phyloP scores from a whole-genome alignment of 495 filamentous ascomycete species.

The Podospora comata region DNA sequence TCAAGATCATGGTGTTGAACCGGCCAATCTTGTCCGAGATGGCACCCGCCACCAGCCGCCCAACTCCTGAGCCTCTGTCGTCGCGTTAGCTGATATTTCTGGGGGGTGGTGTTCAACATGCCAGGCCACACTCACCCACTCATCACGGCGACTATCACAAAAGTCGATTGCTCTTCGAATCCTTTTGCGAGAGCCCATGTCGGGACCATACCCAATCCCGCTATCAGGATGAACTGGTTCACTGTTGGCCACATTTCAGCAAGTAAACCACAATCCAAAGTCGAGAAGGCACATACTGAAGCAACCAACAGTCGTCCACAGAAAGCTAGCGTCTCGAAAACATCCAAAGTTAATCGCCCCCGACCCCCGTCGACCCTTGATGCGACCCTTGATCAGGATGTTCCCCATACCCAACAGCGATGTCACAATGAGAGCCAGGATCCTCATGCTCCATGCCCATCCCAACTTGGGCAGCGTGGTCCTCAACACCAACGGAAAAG shows the following conservation, averaged over 20 bases:
- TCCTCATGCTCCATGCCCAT: conserved; percentile 48
- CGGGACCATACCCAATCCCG: conserved; percentile 17
- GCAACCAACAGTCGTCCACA: conserved; percentile 15
- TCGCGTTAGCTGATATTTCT: neutral
- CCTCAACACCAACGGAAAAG: conserved; percentile 47
- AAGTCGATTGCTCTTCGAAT: conserved; percentile 12
- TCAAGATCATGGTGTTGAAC: conserved; percentile 20
- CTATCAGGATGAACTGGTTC: conserved; percentile 21
- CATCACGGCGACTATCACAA: conserved; percentile 13
- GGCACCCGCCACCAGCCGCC: conserved; percentile 11
- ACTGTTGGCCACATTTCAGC: neutral
- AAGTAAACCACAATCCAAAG: neutral
- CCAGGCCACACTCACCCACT: conserved; percentile 5
- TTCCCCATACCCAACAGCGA: conserved; percentile 26
- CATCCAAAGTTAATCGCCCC: conserved; percentile 12
- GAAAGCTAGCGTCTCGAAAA: conserved; percentile 9
- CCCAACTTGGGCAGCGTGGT: conserved; percentile 34
- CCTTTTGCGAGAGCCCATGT: conserved; percentile 15
- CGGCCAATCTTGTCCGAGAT: conserved; percentile 16
- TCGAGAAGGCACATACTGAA: conserved; percentile 11
- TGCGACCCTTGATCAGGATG: conserved; percentile 12
- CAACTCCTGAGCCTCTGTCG: conserved; percentile 15
- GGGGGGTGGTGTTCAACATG: neutral
- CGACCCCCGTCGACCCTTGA: conserved; percentile 11
- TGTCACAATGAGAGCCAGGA: conserved; percentile 43